Evolutionary conservation across 108 stramenopile genomes (phyloP).

Genomic region (Fragilaria radians): DNA sequence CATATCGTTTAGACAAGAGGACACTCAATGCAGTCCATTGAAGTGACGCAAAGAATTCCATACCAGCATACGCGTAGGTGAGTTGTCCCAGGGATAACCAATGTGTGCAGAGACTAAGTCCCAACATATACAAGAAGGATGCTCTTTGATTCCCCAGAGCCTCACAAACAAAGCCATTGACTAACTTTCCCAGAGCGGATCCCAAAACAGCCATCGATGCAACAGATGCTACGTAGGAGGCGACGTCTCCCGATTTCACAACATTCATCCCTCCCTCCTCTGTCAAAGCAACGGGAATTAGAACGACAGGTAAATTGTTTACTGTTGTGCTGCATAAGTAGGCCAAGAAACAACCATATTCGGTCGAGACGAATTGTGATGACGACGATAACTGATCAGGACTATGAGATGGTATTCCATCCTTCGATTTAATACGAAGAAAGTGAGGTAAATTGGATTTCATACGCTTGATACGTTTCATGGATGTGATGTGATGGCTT

Average conservation of each 20-base stretch:
- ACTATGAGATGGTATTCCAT: no score
- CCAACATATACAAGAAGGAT: not conserved
- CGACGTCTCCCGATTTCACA: no score
- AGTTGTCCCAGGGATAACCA: not conserved
- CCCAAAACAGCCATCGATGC: conserved; percentile 18
- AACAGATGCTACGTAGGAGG: conserved; percentile 14
- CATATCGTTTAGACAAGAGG: not conserved
- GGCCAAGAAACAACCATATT: no score
- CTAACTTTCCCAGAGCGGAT: conserved; percentile 31
- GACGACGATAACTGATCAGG: no score
- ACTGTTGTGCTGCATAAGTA: conserved; percentile 27
- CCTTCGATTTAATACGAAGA: no score
- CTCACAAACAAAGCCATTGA: conserved; percentile 48
- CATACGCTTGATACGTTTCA: no score
- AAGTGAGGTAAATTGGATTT: no score
- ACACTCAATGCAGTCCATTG: conserved; percentile 9
- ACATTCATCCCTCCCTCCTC: conserved; percentile 14
- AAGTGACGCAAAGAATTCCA: conserved; percentile 7
- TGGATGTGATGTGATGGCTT: no score
- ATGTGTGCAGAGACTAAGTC: not conserved
- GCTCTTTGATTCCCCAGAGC: conserved; percentile 20
- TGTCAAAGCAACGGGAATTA: conserved; percentile 24
- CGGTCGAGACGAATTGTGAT: no score
- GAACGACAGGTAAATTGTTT: conserved; percentile 26
- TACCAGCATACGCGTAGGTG: not conserved